These are phyloP conservation scores for Populus hybrid DNA, from an alignment of 441 rosid species.

Conservation along the genomic window DNA sequence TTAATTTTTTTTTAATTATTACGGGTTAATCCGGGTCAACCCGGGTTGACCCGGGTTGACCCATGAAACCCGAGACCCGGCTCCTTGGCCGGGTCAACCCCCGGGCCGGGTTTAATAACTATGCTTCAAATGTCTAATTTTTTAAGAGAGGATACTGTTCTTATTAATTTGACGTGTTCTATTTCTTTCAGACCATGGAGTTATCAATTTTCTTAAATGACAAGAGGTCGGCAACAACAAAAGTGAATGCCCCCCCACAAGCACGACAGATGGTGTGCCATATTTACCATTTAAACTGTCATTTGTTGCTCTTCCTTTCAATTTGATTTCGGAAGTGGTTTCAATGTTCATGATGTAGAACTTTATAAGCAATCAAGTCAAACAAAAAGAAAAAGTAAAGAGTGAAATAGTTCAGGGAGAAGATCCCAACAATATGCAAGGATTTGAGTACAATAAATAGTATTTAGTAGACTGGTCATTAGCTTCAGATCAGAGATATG, in stretches of 20 bases:
- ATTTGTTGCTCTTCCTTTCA: constrained; percentile 9
- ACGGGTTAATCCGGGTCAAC: too few relatives aligned
- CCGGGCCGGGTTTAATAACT: too few relatives aligned
- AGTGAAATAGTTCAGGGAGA: not conserved
- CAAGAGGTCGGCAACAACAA: constrained; percentile 47
- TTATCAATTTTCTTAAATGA: constrained; percentile 38
- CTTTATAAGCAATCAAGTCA: not conserved
- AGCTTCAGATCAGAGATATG: not conserved
- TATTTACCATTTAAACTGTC: constrained; percentile 10
- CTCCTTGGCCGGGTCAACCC: too few relatives aligned
- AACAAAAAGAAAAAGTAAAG: not conserved
- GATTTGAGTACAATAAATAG: not conserved
- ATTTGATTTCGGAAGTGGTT: not conserved
- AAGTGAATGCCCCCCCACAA: constrained; percentile 66
- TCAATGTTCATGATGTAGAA: not conserved
- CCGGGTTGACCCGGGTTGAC: too few relatives aligned
- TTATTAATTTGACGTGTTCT: not conserved
- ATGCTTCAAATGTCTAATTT: not conserved
- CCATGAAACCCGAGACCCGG: too few relatives aligned
- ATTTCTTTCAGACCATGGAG: constrained; percentile 45
- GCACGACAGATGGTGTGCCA: constrained; percentile 59
- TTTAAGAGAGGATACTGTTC: constrained; percentile 5
- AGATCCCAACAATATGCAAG: not conserved
- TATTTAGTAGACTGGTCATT: not conserved
- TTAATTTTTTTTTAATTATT: too few relatives aligned